Conservation (phyloP, 805 yeast genomes). For the Jamesozyma gamospora region DNA sequence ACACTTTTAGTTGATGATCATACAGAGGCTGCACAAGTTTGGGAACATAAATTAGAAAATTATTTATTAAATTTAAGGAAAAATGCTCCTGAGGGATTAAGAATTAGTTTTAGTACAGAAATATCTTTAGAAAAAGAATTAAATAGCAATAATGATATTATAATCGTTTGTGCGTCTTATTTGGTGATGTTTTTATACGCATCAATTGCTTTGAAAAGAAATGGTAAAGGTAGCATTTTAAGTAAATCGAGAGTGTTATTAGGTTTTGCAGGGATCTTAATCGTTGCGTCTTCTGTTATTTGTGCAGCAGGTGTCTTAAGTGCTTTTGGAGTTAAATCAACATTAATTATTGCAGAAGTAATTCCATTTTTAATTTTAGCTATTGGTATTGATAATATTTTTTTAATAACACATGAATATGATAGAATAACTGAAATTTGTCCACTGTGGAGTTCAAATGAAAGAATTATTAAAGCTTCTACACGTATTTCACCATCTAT, state of each 20-base stretch:
- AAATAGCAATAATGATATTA: conserved; percentile 67
- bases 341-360: conserved; percentile 90
- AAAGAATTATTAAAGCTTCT: conserved; percentile 54
- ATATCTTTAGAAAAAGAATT: conserved; percentile 77
- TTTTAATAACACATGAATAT: conserved; percentile 73
- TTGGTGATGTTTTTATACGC: conserved; percentile 82
- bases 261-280: conserved; percentile 75
- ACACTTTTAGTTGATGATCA: conserved; percentile 60
- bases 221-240: conserved; percentile 5
- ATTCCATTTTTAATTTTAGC: conserved; percentile 90
- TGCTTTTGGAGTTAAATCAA: conserved; percentile 67
- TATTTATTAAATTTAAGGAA: conserved; percentile 36
- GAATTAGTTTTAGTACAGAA: conserved; percentile 70
- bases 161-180: conserved; percentile 64
- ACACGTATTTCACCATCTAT: conserved; percentile 83
- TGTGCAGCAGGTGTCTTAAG: conserved; percentile 80
- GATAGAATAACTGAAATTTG: conserved; percentile 40
- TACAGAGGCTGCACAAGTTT: conserved; percentile 36
- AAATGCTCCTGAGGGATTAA: conserved; percentile 48
- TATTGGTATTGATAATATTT: conserved; percentile 92
- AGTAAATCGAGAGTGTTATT: conserved; percentile 43
- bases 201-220: conserved; percentile 51
- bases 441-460: conserved; percentile 42
- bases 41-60: conserved; percentile 64
- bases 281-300: conserved; percentile 70